phyloP scores from a whole-genome alignment of 352 stramenopile species.

The Phytophthora megakarya region DNA sequence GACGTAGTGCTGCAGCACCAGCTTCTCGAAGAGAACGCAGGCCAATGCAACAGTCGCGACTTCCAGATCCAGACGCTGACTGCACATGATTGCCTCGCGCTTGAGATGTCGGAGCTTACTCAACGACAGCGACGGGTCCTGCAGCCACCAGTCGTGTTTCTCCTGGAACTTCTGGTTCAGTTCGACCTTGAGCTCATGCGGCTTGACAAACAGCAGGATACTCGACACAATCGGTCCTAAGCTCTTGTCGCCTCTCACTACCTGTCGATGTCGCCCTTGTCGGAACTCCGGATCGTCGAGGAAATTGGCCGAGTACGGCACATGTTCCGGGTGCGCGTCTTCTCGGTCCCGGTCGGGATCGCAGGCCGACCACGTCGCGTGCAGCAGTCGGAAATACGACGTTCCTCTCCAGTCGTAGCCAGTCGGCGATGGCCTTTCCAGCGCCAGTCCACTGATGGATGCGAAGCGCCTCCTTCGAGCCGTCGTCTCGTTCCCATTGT shows the following conservation, averaged over 20 bases:
- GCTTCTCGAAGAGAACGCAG: conserved; percentile 97
- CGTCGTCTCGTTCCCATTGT: conserved; percentile 78
- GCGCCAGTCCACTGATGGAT: conserved; percentile 59
- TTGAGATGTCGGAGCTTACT: conserved; percentile 97
- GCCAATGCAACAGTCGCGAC: conserved; percentile 94
- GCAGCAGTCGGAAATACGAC: conserved; percentile 85
- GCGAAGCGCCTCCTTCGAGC: conserved; percentile 50
- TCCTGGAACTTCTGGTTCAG: conserved; percentile 98
- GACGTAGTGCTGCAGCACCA: conserved; percentile 95
- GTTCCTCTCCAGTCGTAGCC: conserved; percentile 88
- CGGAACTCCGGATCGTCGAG: conserved; percentile 86
- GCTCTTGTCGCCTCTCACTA: conserved; percentile 86
- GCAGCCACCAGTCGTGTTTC: conserved; percentile 90
- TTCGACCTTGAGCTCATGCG: conserved; percentile 94
- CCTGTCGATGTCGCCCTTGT: conserved; percentile 79
- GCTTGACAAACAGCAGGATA: conserved; percentile 96
- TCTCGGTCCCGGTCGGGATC: conserved; percentile 75
- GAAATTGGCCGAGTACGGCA: conserved; percentile 78
- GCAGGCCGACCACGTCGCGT: conserved; percentile 76
- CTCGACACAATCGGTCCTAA: conserved; percentile 93
- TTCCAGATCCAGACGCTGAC: conserved; percentile 88
- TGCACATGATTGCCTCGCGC: conserved; percentile 77
- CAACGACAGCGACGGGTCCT: conserved; percentile 90
- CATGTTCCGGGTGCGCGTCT: conserved; percentile 66
- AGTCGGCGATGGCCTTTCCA: conserved; percentile 37